phyloP scores from a whole-genome alignment of 768 basidiomycete genomes.

The Tylopilus sp. region DNA sequence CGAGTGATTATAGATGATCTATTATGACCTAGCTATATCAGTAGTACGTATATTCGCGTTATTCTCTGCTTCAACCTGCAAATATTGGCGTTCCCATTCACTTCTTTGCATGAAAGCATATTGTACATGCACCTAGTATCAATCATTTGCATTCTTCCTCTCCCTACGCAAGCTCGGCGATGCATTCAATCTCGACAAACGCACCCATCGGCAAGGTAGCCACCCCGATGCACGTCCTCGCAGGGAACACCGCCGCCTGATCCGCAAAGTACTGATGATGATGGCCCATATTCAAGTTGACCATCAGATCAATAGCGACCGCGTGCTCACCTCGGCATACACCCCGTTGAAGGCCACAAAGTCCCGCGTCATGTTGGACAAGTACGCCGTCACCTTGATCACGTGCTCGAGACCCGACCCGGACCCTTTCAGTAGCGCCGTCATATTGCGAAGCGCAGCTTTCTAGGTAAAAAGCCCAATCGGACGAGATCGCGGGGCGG shows the following conservation, averaged over 20 bases:
- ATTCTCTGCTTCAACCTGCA: background rate
- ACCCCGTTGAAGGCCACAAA: constrained; percentile 38
- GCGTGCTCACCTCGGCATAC: constrained; percentile 30
- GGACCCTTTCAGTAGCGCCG: constrained; percentile 34
- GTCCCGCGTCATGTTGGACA: constrained; percentile 36
- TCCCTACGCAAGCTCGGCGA: constrained; percentile 37
- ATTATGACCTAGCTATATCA: background rate
- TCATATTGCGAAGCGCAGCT: constrained; percentile 38
- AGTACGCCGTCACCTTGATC: constrained; percentile 40
- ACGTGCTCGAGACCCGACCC: constrained; percentile 37
- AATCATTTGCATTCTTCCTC: background rate
- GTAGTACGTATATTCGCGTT: background rate
- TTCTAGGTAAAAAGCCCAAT: constrained; percentile 20
- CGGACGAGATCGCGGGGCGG: background rate
- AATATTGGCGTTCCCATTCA: background rate
- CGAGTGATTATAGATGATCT: background rate
- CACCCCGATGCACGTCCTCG: constrained; percentile 59
- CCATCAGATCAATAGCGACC: no score
- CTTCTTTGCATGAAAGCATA: background rate
- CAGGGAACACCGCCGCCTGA: constrained; percentile 41
- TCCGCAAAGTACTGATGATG: constrained; percentile 47
- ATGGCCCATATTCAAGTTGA: no score
- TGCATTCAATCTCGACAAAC: constrained; percentile 60
- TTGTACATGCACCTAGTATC: background rate
- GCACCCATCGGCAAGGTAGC: constrained; percentile 49